These are phyloP conservation scores for Penicillium verrucosum DNA, from an alignment of 2,329 filamentous ascomycete genomes.

Conservation along the genomic window DNA sequence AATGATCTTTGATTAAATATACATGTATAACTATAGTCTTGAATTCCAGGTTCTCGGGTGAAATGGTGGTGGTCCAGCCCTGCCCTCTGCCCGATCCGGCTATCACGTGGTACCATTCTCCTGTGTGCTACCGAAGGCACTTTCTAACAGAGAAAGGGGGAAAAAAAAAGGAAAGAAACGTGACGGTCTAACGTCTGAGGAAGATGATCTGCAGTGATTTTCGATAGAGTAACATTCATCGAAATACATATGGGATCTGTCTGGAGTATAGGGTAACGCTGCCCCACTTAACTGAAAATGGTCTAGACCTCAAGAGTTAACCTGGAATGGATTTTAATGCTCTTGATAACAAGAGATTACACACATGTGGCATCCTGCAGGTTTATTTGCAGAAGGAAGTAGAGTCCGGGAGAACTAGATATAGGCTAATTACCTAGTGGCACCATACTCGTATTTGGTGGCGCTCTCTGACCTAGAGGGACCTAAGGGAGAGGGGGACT, in stretches of 20 bases:
- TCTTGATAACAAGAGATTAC: not conserved
- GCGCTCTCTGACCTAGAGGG: not conserved
- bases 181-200: not conserved
- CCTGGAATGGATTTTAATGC: not conserved
- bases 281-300: not conserved
- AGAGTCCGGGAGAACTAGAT: not conserved
- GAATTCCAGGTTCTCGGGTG: not conserved
- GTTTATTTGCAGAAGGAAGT: not conserved
- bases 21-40: not conserved
- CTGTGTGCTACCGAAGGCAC: not conserved
- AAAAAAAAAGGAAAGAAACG: not conserved
- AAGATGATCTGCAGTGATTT: not conserved
- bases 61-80: not conserved
- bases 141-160: not conserved
- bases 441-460: conserved; percentile 2
- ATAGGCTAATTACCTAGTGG: not conserved
- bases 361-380: not conserved
- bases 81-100: not conserved
- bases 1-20: not conserved
- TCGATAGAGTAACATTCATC: not conserved
- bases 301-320: not conserved
- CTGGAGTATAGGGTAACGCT: not conserved
- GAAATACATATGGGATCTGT: not conserved
- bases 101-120: conserved; percentile 1
- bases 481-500: not conserved